These are phyloP conservation scores for Kazachstania martiniae DNA, from an alignment of 805 yeast genomes.

Conservation along the genomic window DNA sequence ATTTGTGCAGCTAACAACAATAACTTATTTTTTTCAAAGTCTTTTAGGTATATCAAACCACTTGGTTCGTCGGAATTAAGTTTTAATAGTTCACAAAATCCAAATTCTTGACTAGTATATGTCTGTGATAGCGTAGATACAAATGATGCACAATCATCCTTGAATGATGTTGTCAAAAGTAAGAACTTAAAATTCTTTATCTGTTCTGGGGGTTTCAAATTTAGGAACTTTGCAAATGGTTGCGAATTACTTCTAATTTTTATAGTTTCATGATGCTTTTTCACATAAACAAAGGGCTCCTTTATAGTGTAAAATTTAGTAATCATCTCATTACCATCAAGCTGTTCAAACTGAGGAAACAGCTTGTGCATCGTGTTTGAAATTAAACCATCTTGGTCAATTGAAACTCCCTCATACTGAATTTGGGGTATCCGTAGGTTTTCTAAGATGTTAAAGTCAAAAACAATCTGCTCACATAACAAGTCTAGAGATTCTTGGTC, in stretches of 20 bases:
- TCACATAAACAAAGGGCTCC: constrained; percentile 23
- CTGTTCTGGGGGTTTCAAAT: constrained; percentile 42
- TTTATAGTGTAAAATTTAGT: constrained; percentile 14
- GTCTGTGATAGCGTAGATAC: constrained; percentile 25
- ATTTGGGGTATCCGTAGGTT: constrained; percentile 46
- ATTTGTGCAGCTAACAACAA: constrained; percentile 39
- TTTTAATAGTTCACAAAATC: constrained; percentile 26
- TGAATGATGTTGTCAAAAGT: constrained; percentile 30
- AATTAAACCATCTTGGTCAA: constrained; percentile 15
- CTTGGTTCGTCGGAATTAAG: constrained; percentile 20
- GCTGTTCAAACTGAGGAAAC: constrained; percentile 16
- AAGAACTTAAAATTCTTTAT: constrained; percentile 43
- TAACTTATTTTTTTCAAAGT: constrained; percentile 35
- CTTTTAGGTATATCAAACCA: constrained; percentile 19
- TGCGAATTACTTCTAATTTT: constrained; percentile 38
- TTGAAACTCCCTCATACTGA: constrained; percentile 26
- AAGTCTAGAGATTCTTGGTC: constrained; percentile 19
- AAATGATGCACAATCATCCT: constrained; percentile 21
- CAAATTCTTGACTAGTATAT: constrained; percentile 26
- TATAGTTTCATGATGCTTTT: constrained; percentile 26
- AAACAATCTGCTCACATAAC: constrained; percentile 24
- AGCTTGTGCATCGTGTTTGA: constrained; percentile 11
- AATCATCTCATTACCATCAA: constrained; percentile 21
- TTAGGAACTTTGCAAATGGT: constrained; percentile 48
- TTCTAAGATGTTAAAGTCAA: constrained; percentile 37